phyloP scores from a whole-genome alignment of 2,329 filamentous ascomycete genomes.

The Alternaria panax region DNA sequence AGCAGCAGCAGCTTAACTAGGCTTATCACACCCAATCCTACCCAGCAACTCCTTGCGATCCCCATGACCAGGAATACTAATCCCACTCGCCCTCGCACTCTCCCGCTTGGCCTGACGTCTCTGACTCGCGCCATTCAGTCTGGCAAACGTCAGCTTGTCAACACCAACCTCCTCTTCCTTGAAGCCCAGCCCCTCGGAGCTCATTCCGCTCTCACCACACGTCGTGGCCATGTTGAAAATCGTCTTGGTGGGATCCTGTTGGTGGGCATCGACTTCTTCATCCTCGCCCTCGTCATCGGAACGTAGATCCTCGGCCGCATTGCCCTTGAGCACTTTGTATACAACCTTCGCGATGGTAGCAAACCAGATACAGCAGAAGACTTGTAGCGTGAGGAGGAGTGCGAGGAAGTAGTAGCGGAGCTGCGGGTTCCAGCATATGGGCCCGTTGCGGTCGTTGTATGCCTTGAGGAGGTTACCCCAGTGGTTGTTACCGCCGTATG shows the following conservation, averaged over 20 bases:
- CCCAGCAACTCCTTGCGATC: slow-evolving; percentile 83
- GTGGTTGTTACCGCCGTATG: slow-evolving; percentile 52
- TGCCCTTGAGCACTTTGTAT: slow-evolving; percentile 77
- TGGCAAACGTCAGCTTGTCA: slow-evolving; percentile 72
- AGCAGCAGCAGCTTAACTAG: slow-evolving; percentile 15
- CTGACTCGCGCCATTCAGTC: slow-evolving; percentile 48
- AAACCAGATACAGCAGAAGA: slow-evolving; percentile 87
- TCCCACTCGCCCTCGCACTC: slow-evolving; percentile 55
- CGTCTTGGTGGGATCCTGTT: slow-evolving; percentile 24
- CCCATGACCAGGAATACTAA: slow-evolving; percentile 74
- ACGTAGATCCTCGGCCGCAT: slow-evolving; percentile 80
- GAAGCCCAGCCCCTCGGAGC: slow-evolving; percentile 20
- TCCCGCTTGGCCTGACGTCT: slow-evolving; percentile 62
- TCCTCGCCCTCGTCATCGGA: slow-evolving; percentile 85
- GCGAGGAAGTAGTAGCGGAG: slow-evolving; percentile 80
- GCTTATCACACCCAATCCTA: slow-evolving; percentile 84
- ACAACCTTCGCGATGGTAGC: slow-evolving; percentile 86
- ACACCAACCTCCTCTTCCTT: slow-evolving; percentile 80
- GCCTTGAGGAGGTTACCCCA: slow-evolving; percentile 73
- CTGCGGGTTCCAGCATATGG: slow-evolving; percentile 78
- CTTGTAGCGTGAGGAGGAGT: slow-evolving; percentile 78
- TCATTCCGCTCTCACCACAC: slow-evolving; percentile 40
- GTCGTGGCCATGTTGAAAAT: slow-evolving; percentile 38
- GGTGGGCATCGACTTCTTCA: slow-evolving; percentile 57
- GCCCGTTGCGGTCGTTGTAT: slow-evolving; percentile 73